Percentiles rank a stretch among this genome's conserved stretches.
Conservation (phyloP, 352 stramenopile species). For the Phytophthora idaei region DNA sequence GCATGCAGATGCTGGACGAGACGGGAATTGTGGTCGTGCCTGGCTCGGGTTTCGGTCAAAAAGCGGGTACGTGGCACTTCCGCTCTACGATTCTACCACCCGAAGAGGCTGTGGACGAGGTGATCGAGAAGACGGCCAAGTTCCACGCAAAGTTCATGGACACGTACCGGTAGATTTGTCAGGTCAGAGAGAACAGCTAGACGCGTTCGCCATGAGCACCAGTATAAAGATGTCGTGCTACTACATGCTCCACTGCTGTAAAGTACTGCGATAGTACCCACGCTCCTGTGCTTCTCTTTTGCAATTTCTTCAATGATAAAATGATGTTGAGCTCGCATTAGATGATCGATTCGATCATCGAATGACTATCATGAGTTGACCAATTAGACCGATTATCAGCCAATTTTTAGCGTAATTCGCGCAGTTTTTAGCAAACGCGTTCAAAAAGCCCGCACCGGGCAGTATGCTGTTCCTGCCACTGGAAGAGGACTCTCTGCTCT, state of each 20-base stretch:
- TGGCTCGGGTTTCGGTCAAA: constrained; percentile 97
- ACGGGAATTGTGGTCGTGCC: constrained; percentile 99
- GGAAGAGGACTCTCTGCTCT: constrained; percentile 56
- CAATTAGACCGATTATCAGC: not conserved
- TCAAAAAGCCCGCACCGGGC: not conserved
- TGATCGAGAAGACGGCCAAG: constrained; percentile 94
- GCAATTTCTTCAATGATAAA: too few relatives aligned
- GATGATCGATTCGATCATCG: too few relatives aligned
- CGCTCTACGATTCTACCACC: constrained; percentile 98
- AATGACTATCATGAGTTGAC: not conserved
- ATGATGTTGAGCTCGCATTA: too few relatives aligned
- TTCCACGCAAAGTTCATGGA: constrained; percentile 97
- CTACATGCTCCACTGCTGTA: not conserved
- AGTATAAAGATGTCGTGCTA: not conserved
- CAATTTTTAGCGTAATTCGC: constrained; percentile 1
- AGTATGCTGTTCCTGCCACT: constrained; percentile 55
- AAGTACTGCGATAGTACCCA: not conserved
- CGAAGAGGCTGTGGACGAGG: constrained; percentile 94
- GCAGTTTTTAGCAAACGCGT: not conserved
- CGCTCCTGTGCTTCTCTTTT: not conserved
- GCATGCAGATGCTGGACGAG: constrained; percentile 94
- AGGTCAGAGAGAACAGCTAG: not conserved
- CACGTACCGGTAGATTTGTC: constrained; percentile 84
- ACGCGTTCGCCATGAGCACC: constrained; percentile 1
- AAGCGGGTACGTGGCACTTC: constrained; percentile 97